Evolutionary conservation across 1,139 yeast genomes (phyloP), one percentile per base, ranked within the genome.

Genomic region (Citeromyces hawaiiensis): DNA sequence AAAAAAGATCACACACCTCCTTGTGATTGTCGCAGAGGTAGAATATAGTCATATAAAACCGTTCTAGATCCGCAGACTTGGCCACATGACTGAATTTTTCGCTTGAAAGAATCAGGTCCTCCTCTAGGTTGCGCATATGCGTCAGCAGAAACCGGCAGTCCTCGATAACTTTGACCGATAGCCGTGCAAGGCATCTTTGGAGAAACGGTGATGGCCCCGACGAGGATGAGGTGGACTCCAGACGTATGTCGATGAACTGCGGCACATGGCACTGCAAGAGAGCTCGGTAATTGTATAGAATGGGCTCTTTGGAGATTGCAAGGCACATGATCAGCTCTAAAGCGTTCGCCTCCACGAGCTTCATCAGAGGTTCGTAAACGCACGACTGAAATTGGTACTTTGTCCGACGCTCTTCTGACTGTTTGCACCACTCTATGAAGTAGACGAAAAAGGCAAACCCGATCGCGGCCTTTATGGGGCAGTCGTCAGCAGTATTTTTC

Each of bases 121-220:
- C 98, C 55, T 91, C 97, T 11, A 76, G 74, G 48, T 85, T 85
- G 48, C 93, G 72, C 53, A 91, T 71, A 50, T 80, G 82, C 4
- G 88, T 82, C 42, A 91, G 64, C 13, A 88, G 65, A 43, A 85
- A 79, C 1, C 96, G 94, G 7, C 21, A 19, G 21, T 19, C 21
- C 7, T 19, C 21, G 4, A 19, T 19, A 7, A 19, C 21, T 19
- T 7, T 29, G 38, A 13, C 18, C 18, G 11, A 29, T 14, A 27
- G 35, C 23, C 25, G 18, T 14, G n/a, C 31, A 10, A n/a, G 23
- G 13, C 36, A 16, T 25, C 25, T 35, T 35, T n/a, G 36, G 13
- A 15, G 21, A 19, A 19, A 19, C 21, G 21, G 21, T 7, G 7
- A 19, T 7, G 21, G 21, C 7, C 21, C 21, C 4, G 21, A 19